phyloP scores from a whole-genome alignment of 495 filamentous ascomycete genomes.

The Penicillium malachiteum region DNA sequence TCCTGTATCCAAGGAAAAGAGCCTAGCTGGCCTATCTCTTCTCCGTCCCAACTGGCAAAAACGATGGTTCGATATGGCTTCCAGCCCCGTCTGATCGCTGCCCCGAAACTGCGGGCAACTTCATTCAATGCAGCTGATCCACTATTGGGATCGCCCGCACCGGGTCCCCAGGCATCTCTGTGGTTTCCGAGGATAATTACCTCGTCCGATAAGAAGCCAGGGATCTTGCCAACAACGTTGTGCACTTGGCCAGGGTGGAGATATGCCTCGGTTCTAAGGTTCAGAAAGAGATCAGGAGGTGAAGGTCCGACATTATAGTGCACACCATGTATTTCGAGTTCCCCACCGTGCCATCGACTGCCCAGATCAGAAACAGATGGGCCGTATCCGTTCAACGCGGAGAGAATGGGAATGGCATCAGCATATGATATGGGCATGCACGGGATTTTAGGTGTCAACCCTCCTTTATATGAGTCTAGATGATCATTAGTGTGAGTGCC shows the following conservation, averaged over 20 bases:
- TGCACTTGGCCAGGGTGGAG: conserved; percentile 73
- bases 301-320: conserved; percentile 79
- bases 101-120: conserved; percentile 66
- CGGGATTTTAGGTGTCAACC: conserved; percentile 52
- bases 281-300: conserved; percentile 60
- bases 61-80: conserved; percentile 43
- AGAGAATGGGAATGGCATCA: conserved; percentile 75
- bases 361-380: conserved; percentile 65
- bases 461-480: background rate
- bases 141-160: conserved; percentile 68
- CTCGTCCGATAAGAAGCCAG: conserved; percentile 70
- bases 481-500: conserved; percentile 21
- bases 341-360: conserved; percentile 58
- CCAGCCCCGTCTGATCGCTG: conserved; percentile 64
- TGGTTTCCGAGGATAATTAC: conserved; percentile 81
- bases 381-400: conserved; percentile 73
- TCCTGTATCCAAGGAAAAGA: conserved; percentile 57
- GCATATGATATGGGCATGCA: conserved; percentile 81
- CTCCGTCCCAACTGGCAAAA: background rate
- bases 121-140: conserved; percentile 79
- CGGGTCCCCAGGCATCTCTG: conserved; percentile 77
- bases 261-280: conserved; percentile 72
- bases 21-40: background rate
- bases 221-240: conserved; percentile 82
- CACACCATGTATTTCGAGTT: conserved; percentile 68